These are phyloP conservation scores for Elongisporangium undulatum DNA, from an alignment of 352 stramenopile genomes.

Conservation along the genomic window DNA sequence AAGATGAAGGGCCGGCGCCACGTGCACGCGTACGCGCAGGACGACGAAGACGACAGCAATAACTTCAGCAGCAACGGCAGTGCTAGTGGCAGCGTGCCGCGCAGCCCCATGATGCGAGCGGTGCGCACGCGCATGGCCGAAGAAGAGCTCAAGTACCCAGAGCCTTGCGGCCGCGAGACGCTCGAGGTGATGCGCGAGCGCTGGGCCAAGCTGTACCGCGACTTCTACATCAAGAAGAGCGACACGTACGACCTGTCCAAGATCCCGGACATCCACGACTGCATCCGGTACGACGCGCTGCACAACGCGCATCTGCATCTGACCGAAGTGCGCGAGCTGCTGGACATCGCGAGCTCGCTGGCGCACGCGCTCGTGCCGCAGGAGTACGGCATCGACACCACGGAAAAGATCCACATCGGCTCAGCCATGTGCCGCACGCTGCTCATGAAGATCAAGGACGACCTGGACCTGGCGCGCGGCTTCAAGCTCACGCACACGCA, in stretches of 20 bases:
- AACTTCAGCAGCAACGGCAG: slow-evolving; percentile 19
- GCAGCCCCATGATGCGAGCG: background rate
- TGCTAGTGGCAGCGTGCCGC: slow-evolving; percentile 23
- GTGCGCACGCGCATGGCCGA: slow-evolving; percentile 26
- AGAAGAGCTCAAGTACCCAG: slow-evolving; percentile 65
- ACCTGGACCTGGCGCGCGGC: slow-evolving; percentile 77
- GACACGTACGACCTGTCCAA: slow-evolving; percentile 94
- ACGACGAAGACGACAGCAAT: slow-evolving; percentile 18
- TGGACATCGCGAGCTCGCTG: slow-evolving; percentile 93
- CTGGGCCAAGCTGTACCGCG: slow-evolving; percentile 93
- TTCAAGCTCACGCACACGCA: slow-evolving; percentile 70
- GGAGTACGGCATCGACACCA: slow-evolving; percentile 86
- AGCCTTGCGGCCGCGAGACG: slow-evolving; percentile 80
- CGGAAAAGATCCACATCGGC: slow-evolving; percentile 86
- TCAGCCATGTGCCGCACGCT: slow-evolving; percentile 85
- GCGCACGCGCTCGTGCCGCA: slow-evolving; percentile 86
- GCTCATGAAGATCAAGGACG: slow-evolving; percentile 86
- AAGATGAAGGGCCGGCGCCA: slow-evolving; percentile 38
- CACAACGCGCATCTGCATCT: slow-evolving; percentile 97
- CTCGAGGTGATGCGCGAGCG: slow-evolving; percentile 86
- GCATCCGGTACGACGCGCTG: slow-evolving; percentile 97
- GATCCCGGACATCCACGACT: slow-evolving; percentile 99
- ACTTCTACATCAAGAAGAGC: slow-evolving; percentile 94
- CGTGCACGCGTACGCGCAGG: slow-evolving; percentile 46
- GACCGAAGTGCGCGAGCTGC: slow-evolving; percentile 90